Evolutionary conservation across 305 asterid genomes (phyloP), one percentile per base, ranked within the genome.

Genomic region (Ajuga reptans): DNA sequence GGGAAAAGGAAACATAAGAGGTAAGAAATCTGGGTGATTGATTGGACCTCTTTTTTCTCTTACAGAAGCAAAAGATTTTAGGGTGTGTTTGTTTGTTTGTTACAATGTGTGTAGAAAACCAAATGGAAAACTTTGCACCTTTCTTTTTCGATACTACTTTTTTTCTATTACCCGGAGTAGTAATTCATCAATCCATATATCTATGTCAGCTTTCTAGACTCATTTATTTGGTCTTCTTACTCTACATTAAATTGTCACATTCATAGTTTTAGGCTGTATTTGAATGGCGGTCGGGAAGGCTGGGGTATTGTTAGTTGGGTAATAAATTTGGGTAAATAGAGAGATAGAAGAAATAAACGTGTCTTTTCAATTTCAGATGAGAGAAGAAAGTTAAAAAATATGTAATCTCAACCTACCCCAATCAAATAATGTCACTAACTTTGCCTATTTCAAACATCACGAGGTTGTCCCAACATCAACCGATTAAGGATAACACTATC

Each of bases 41-140:
- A 77, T 77, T 63, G 53, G 72, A 65, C 77, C 47, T 68, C 4
- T 21, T 11, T 63, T 49, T 39, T 68, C 53, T 11, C 51, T 27
- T 29, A 21, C 61, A 55, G 55, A 77, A 72, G 78, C 66, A 73
- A 72, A 77, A 55, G 72, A 77, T 67, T 63, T 77, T 72, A 55
- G 10, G 24, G 6, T 31, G 62, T 47, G 27, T 51, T 71, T 59
- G 49, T 51, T 71, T 59, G 49, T 69, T 71, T 47, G 73, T 9
- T 70, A 51, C 29, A 37, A 16, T 21, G 50, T 60, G 63, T 49
- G 55, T 24, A 27, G 24, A 49, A 71, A 50, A 27, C 46, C 7
- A 17, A 31, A 16, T 3, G 49, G n/a, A 4, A 11, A 53, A 49
- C 53, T 70, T 59, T 59, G 2, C 64, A 14, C 3, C 46, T 33